phyloP scores from a whole-genome alignment of 176 grass and related monocot genomes.

The Aegilops sharonensis region DNA sequence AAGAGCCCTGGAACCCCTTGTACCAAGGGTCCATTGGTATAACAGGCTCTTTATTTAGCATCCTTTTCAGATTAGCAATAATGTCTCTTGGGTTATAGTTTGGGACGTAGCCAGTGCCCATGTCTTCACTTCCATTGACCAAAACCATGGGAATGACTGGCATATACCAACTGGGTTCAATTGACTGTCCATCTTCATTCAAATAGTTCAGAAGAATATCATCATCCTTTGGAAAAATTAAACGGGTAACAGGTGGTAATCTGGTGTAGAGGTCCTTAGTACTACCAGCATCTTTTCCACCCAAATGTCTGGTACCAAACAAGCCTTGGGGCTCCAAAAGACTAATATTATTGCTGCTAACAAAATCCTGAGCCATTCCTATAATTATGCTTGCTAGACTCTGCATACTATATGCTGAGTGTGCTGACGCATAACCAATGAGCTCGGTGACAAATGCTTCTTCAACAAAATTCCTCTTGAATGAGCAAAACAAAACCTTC shows the following conservation, averaged over 20 bases:
- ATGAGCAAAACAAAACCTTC: too few species aligned
- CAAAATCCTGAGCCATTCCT: too few species aligned
- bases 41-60: slow-evolving; percentile 51
- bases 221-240: slow-evolving; percentile 76
- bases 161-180: slow-evolving; percentile 84
- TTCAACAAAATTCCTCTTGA: too few species aligned
- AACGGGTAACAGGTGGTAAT: slow-evolving; percentile 49
- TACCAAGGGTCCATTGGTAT: slow-evolving; percentile 89
- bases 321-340: too few species aligned
- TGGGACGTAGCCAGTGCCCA: slow-evolving; percentile 76
- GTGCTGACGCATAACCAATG: too few species aligned
- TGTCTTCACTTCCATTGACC: slow-evolving; percentile 87
- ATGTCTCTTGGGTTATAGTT: slow-evolving; percentile 92
- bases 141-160: slow-evolving; percentile 81
- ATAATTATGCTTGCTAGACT: too few species aligned
- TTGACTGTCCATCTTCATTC: slow-evolving; percentile 78
- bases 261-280: slow-evolving; percentile 64
- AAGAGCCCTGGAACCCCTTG: slow-evolving; percentile 77
- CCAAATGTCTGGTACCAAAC: neutral
- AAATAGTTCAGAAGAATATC: slow-evolving; percentile 75
- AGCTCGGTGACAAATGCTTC: too few species aligned
- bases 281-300: slow-evolving; percentile 88
- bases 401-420: too few species aligned
- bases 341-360: too few species aligned
- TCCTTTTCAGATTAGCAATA: slow-evolving; percentile 56